phyloP scores from a whole-genome alignment of 495 filamentous ascomycete genomes.

The Talaromyces thailandensis region DNA sequence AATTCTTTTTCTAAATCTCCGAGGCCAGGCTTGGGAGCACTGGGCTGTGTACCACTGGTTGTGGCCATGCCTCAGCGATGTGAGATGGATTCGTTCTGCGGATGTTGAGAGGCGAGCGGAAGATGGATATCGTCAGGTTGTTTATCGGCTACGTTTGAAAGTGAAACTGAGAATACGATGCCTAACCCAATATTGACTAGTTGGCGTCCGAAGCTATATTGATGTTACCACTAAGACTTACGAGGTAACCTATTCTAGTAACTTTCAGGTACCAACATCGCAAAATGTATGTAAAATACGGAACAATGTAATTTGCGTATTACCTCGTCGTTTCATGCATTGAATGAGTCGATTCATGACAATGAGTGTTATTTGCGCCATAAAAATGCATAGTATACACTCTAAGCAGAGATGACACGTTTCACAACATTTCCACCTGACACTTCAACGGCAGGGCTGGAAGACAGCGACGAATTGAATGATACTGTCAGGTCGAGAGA shows the following conservation, averaged over 20 bases:
- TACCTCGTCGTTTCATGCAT: not conserved
- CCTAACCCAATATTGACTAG: not conserved
- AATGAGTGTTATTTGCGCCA: not conserved
- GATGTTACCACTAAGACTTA: not conserved
- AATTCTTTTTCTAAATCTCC: slow-evolving; percentile 78
- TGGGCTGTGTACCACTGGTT: not conserved
- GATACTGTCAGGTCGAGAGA: slow-evolving; percentile 23
- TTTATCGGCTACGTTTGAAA: not conserved
- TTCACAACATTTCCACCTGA: slow-evolving; percentile 1
- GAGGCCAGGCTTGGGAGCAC: slow-evolving; percentile 18
- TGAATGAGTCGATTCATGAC: not conserved
- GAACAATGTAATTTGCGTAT: not conserved
- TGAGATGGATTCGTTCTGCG: not conserved
- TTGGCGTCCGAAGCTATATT: not conserved
- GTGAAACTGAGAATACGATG: not conserved
- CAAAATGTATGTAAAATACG: not conserved
- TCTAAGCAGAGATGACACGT: not conserved
- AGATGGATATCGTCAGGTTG: not conserved
- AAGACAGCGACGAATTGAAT: slow-evolving; percentile 1
- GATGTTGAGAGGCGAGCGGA: not conserved
- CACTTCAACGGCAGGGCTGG: not conserved
- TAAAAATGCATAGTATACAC: not conserved
- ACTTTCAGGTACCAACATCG: not conserved
- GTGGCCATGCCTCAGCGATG: slow-evolving; percentile 5
- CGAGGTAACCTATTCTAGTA: not conserved